Evolutionary conservation across 2,329 filamentous ascomycete species (phyloP).

Genomic region (Aspergillus sp.): DNA sequence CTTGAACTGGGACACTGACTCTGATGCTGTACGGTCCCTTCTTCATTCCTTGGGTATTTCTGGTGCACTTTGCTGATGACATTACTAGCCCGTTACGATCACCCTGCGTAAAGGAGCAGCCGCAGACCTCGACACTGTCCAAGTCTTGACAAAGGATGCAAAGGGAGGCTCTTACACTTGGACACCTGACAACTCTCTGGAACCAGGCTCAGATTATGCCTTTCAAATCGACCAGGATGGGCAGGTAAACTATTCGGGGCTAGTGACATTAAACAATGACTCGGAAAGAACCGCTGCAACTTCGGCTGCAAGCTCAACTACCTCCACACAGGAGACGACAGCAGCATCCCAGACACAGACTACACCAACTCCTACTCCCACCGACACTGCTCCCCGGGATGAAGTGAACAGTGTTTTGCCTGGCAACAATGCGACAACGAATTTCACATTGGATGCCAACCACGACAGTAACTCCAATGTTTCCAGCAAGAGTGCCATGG

Average conservation of each 20-base stretch:
- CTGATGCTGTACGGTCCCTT: constrained; percentile 32
- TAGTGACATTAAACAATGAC: constrained; percentile 44
- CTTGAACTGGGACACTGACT: constrained; percentile 52
- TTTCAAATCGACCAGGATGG: constrained; percentile 58
- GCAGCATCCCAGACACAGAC: neutral
- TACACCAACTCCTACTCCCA: constrained; percentile 13
- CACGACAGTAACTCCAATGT: constrained; percentile 5
- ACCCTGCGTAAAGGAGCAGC: constrained; percentile 56
- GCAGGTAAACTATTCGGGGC: constrained; percentile 58
- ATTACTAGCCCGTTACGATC: constrained; percentile 54
- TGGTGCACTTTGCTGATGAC: constrained; percentile 17
- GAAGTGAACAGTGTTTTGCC: constrained; percentile 13
- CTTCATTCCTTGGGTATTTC: neutral
- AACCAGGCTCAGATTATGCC: constrained; percentile 55
- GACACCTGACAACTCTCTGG: constrained; percentile 50
- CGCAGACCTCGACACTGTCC: constrained; percentile 53
- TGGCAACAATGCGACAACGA: constrained; percentile 22
- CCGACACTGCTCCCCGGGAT: constrained; percentile 17
- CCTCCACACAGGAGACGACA: neutral
- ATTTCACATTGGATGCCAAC: constrained; percentile 19
- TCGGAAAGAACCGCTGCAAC: constrained; percentile 22
- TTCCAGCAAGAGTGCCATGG: constrained; percentile 18
- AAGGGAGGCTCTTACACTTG: constrained; percentile 53
- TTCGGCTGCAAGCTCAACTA: neutral
- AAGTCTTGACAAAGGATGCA: constrained; percentile 49